Percentiles rank a stretch among this genome's conserved stretches.
Conservation (phyloP, 1,139 yeast genomes). For the Magnusiomyces tetraspermus region DNA sequence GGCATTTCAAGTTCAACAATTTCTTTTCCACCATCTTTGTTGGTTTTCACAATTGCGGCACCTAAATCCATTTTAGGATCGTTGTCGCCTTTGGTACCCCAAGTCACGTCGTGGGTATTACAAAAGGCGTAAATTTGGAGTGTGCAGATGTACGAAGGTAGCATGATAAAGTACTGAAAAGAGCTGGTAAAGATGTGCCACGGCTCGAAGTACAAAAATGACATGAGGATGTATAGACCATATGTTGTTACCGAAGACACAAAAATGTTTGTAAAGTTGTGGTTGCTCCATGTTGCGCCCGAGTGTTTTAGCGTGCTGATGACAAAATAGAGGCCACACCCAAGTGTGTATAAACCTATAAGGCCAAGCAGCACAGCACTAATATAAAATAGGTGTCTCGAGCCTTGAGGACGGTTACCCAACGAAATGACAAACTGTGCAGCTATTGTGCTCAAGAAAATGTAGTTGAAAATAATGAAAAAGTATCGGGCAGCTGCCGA, state of each 20-base stretch:
- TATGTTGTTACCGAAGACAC: constrained; percentile 78
- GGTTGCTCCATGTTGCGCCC: constrained; percentile 34
- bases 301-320: constrained; percentile 41
- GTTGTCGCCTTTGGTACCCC: constrained; percentile 96
- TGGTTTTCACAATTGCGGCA: constrained; percentile 49
- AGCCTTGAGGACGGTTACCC: constrained; percentile 95
- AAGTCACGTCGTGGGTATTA: constrained; percentile 90
- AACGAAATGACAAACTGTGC: constrained; percentile 83
- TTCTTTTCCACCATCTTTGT: constrained; percentile 44
- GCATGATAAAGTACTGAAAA: constrained; percentile 70
- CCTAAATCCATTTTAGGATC: constrained; percentile 59
- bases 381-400: constrained; percentile 59
- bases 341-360: constrained; percentile 73
- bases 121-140: constrained; percentile 90
- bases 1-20: constrained; percentile 81
- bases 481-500: constrained; percentile 58
- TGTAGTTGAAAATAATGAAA: constrained; percentile 74
- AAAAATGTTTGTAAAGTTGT: constrained; percentile 63
- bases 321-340: constrained; percentile 77
- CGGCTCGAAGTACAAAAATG: constrained; percentile 78
- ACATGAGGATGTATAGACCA: constrained; percentile 72
- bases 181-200: constrained; percentile 90
- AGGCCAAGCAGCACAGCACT: constrained; percentile 63
- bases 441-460: constrained; percentile 69
- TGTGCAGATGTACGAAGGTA: constrained; percentile 88